Base-by-base conservation (phyloP, 805 yeast genomes). In the Cyberlindnera subsufficiens region DNA sequence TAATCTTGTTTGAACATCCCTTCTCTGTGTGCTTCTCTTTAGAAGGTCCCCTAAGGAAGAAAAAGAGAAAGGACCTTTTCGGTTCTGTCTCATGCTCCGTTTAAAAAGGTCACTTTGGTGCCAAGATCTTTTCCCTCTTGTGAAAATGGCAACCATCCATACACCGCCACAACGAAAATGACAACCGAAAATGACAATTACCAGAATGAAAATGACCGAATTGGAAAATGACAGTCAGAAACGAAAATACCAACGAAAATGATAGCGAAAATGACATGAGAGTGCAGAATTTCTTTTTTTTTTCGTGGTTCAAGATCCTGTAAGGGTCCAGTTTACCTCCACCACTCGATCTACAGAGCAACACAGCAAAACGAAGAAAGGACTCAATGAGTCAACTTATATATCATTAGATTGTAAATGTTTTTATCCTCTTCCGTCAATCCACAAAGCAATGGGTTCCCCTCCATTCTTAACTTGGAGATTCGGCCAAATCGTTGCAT, bases 321-420 rank as follows among this genome's bases (percentile, higher is more conserved):
- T 25, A 34, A 34, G 36, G 36, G 36, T 34, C 36, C 36, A 22
- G 11, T 18, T 33, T 33, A 18, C 19, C 27, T 8, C 27, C 10
- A 22, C 13, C 11, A 11, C 4, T 9, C 10, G 27, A 22, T 2
- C 11, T 22, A 8, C 10, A 10, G 22, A 20, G 7, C 22, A 20
- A 20, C 6, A 20, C 22, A 2, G 22, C 22, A 20, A 22, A 22
- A 22, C 27, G 13, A 22, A 9, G 27, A 22, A 22, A 5, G 11
- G 27, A 22, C 27, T 22, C 27, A 22, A 8, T 22, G 27, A 37
- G 47, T 43, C 40, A 47, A 35, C 41, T 44, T 47, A 22, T 40
- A 38, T 9, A 47, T 35, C 51, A 44, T 45, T 43, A 42, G 37
- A n/a, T 40, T 46, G 34, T 43, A 50, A 2, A 44, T 39, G 10